phyloP scores from a whole-genome alignment of 108 stramenopile genomes.

The Cyclotella sp. region DNA sequence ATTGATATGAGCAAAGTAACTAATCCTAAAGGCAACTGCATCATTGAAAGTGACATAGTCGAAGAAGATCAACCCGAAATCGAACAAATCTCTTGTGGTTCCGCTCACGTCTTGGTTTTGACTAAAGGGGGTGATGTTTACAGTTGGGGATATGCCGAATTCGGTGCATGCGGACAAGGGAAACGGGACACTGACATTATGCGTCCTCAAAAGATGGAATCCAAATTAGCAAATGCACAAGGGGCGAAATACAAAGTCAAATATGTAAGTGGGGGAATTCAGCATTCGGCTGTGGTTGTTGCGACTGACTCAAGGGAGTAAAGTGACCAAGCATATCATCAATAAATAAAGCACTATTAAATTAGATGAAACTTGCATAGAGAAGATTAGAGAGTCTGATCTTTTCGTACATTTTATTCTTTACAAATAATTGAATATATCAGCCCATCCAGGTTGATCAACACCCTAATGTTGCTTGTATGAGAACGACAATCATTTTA shows the following conservation, averaged over 20 bases:
- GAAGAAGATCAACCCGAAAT: conserved; percentile 48
- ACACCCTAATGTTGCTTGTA: too few relatives aligned
- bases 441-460: too few relatives aligned
- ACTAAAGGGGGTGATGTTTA: conserved; percentile 77
- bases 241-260: conserved; percentile 36
- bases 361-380: too few relatives aligned
- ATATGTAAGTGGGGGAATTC: conserved; percentile 63
- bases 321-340: neutral
- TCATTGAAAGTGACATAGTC: conserved; percentile 34
- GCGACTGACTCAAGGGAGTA: conserved; percentile 22
- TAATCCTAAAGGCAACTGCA: conserved; percentile 48
- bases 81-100: conserved; percentile 70
- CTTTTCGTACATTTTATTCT: neutral
- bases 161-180: conserved; percentile 66
- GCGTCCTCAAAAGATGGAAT: conserved; percentile 48
- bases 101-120: conserved; percentile 67
- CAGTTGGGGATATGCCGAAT: conserved; percentile 91
- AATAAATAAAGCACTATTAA: too few relatives aligned
- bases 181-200: conserved; percentile 30
- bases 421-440: neutral
- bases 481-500: too few relatives aligned
- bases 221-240: conserved; percentile 27
- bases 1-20: conserved; percentile 30
- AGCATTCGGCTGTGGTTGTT: conserved; percentile 48
- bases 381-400: neutral